phyloP scores from a whole-genome alignment of 345 rosid genomes.

The Populus pruinosa region DNA sequence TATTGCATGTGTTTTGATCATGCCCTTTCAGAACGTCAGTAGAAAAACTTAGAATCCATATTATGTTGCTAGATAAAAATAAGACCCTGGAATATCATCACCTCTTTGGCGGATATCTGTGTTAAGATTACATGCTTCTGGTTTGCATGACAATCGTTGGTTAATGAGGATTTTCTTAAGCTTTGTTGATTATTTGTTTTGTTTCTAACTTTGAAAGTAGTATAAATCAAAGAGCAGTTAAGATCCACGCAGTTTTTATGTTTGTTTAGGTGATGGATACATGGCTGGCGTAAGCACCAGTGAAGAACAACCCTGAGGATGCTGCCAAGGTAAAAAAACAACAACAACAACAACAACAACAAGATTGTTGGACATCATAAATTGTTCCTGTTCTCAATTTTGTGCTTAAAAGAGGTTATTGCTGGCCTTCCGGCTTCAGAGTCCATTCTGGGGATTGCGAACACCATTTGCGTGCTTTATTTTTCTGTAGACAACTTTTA shows the following conservation, averaged over 20 bases:
- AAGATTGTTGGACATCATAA: neutral
- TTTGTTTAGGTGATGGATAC: slow-evolving; percentile 63
- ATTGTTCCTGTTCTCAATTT: neutral
- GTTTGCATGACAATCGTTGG: neutral
- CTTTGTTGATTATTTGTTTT: neutral
- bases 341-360: too few species aligned
- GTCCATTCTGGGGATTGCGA: neutral
- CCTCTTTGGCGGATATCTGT: neutral
- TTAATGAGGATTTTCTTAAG: neutral
- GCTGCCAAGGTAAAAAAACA: slow-evolving; percentile 84
- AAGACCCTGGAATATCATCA: neutral
- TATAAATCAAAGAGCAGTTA: neutral
- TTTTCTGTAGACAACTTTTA: neutral
- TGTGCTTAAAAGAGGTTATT: neutral
- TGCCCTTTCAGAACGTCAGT: neutral
- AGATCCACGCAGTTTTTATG: neutral
- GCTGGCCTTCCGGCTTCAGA: neutral
- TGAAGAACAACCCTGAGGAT: slow-evolving; percentile 88
- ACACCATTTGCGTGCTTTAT: neutral
- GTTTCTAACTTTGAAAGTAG: too few species aligned
- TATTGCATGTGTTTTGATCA: neutral
- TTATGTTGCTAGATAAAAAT: neutral
- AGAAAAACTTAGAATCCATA: neutral
- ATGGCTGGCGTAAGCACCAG: slow-evolving; percentile 95
- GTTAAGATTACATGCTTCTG: neutral